phyloP scores from a whole-genome alignment of 176 grass and related monocot species.

The Melocanna baccifera region DNA sequence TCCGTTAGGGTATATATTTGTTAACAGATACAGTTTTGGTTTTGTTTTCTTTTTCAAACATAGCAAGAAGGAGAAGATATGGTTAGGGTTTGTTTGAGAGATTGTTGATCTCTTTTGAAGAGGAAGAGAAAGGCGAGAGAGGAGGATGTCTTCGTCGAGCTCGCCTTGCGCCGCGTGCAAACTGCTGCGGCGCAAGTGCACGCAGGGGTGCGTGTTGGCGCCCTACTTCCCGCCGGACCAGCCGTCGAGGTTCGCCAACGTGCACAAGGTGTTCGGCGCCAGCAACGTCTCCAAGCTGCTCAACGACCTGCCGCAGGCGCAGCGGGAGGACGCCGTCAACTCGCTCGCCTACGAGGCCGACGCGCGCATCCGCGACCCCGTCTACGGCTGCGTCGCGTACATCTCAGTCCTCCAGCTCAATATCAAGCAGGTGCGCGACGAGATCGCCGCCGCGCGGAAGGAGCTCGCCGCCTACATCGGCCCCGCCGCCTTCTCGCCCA shows the following conservation, averaged over 20 bases:
- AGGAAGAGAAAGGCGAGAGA: neutral
- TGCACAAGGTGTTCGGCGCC: constrained; percentile 89
- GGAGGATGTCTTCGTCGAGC: constrained; percentile 52
- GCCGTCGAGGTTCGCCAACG: constrained; percentile 67
- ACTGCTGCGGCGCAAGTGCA: constrained; percentile 84
- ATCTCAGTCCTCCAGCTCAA: constrained; percentile 71
- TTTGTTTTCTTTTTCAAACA: constrained; percentile 5
- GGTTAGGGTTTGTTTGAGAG: constrained; percentile 17
- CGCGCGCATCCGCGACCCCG: constrained; percentile 63
- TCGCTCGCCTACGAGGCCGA: constrained; percentile 87
- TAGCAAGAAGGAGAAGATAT: neutral
- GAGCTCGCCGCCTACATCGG: constrained; percentile 66
- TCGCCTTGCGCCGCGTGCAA: constrained; percentile 97
- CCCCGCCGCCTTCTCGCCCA: constrained; percentile 41
- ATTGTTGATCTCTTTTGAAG: neutral
- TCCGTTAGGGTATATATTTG: neutral
- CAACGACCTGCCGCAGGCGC: constrained; percentile 45
- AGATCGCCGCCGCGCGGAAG: constrained; percentile 63
- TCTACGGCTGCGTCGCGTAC: constrained; percentile 84
- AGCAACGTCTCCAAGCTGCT: constrained; percentile 96
- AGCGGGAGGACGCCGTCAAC: constrained; percentile 86
- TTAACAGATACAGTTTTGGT: neutral
- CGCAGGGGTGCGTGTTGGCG: constrained; percentile 72
- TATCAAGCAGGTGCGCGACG: constrained; percentile 52
- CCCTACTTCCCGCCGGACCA: constrained; percentile 97